Conservation (phyloP, 2,329 filamentous ascomycete genomes). For the Nemania serpens region DNA sequence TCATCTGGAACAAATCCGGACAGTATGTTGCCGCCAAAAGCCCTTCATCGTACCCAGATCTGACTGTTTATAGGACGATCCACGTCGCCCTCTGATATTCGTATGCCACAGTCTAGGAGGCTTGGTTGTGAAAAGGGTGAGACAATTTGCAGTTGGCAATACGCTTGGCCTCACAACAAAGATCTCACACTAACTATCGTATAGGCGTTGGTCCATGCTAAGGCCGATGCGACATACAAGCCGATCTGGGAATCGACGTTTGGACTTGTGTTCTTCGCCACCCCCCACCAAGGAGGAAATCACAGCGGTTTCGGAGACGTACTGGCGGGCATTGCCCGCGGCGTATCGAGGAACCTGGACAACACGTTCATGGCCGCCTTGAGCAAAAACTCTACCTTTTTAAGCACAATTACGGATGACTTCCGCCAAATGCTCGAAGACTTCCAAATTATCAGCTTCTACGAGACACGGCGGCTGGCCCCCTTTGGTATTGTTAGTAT, state of each 20-base stretch:
- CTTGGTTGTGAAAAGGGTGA: slow-evolving; percentile 2
- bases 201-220: slow-evolving; percentile 10
- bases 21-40: neutral
- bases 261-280: slow-evolving; percentile 15
- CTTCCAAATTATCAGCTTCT: slow-evolving; percentile 17
- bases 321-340: neutral
- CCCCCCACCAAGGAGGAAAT: slow-evolving; percentile 5
- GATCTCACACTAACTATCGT: neutral
- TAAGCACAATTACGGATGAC: slow-evolving; percentile 3
- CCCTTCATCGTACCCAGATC: neutral
- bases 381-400: neutral
- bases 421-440: slow-evolving; percentile 14
- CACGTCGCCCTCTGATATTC: slow-evolving; percentile 4
- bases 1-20: neutral
- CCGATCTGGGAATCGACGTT: slow-evolving; percentile 9
- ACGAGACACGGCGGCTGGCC: slow-evolving; percentile 4
- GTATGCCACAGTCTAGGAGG: slow-evolving; percentile 14
- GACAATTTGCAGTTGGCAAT: neutral
- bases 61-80: neutral
- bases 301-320: neutral
- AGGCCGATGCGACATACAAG: slow-evolving; percentile 1
- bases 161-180: neutral
- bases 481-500: slow-evolving; percentile 1
- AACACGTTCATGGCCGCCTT: slow-evolving; percentile 10
- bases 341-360: neutral